phyloP scores from a whole-genome alignment of 1,284 basidiomycete species.

The Leccinum subatratum region DNA sequence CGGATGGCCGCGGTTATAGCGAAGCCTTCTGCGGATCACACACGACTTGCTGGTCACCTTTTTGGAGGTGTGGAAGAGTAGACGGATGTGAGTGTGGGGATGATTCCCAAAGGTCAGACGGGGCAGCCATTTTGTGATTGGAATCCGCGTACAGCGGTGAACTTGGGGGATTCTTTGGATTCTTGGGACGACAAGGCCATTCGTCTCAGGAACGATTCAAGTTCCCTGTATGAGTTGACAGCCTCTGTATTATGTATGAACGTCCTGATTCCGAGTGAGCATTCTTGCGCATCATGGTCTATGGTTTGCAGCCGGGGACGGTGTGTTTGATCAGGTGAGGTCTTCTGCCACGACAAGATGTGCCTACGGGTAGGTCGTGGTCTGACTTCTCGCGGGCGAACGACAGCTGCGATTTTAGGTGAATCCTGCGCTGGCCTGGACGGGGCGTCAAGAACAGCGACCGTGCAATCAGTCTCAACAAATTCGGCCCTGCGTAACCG shows the following conservation, averaged over 20 bases:
- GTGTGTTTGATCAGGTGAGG: slow-evolving; percentile 54
- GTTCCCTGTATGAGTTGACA: slow-evolving; percentile 90
- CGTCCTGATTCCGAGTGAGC: too few species aligned
- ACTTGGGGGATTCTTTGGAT: background rate
- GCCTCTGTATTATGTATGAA: slow-evolving; percentile 76
- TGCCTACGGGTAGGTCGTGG: background rate
- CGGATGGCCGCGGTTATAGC: slow-evolving; percentile 23
- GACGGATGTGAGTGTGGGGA: slow-evolving; percentile 14
- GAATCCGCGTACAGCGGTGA: background rate
- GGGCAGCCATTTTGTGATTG: background rate
- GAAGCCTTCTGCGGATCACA: slow-evolving; percentile 25
- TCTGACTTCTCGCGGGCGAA: background rate
- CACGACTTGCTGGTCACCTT: slow-evolving; percentile 28
- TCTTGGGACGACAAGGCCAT: slow-evolving; percentile 71
- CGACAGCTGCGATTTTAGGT: slow-evolving; percentile 69
- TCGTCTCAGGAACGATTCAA: slow-evolving; percentile 91
- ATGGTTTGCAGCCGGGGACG: slow-evolving; percentile 73
- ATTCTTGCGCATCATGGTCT: too few species aligned
- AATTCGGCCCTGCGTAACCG: slow-evolving; percentile 56
- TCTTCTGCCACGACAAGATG: background rate
- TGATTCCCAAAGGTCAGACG: too few species aligned
- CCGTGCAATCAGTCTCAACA: slow-evolving; percentile 82
- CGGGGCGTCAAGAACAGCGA: slow-evolving; percentile 83
- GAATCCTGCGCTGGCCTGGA: slow-evolving; percentile 91
- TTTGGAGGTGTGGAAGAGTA: slow-evolving; percentile 27